A percentile compares a stretch with the other conserved stretches of the same genome.
Evolutionary conservation across 2,329 filamentous ascomycete species (phyloP).

Genomic region (Colletotrichum aenigma): DNA sequence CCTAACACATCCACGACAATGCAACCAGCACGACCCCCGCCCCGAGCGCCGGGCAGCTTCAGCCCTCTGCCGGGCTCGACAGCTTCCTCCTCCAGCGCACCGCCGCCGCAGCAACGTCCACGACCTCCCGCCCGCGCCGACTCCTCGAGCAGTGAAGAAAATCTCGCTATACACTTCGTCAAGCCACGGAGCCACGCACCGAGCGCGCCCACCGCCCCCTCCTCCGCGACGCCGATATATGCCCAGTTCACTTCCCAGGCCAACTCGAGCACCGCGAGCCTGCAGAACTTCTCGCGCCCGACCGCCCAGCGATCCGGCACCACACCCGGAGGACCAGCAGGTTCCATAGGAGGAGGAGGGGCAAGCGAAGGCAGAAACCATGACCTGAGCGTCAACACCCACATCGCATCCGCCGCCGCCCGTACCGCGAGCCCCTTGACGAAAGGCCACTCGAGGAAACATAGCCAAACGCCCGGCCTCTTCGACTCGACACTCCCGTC

Average conservation of each 20-base stretch:
- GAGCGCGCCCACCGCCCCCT: constrained; percentile 17
- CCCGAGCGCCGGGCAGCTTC: constrained; percentile 60
- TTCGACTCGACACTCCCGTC: constrained; percentile 78
- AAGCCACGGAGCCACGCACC: constrained; percentile 43
- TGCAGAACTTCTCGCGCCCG: constrained; percentile 65
- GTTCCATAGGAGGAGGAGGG: not conserved
- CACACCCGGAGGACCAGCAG: constrained; percentile 4
- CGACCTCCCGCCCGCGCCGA: constrained; percentile 44
- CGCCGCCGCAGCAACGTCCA: constrained; percentile 30
- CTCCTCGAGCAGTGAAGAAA: constrained; percentile 50
- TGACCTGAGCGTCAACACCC: not conserved
- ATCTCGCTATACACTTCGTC: constrained; percentile 44
- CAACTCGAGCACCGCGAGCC: constrained; percentile 52
- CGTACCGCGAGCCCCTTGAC: constrained; percentile 30
- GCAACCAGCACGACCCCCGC: constrained; percentile 52
- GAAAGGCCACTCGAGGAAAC: constrained; percentile 61
- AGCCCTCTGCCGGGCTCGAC: constrained; percentile 49
- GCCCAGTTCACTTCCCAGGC: constrained; percentile 50
- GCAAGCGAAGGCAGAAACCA: not conserved
- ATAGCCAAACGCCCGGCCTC: constrained; percentile 76
- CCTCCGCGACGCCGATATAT: constrained; percentile 42
- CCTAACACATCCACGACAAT: constrained; percentile 40
- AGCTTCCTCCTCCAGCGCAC: constrained; percentile 27
- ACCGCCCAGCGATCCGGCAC: constrained; percentile 33
- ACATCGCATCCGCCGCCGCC: constrained; percentile 29